Evolutionary conservation across 148 eudicot species (phyloP), one percentile per base, ranked within the genome.

Genomic region (Hydrangea macrophylla): DNA sequence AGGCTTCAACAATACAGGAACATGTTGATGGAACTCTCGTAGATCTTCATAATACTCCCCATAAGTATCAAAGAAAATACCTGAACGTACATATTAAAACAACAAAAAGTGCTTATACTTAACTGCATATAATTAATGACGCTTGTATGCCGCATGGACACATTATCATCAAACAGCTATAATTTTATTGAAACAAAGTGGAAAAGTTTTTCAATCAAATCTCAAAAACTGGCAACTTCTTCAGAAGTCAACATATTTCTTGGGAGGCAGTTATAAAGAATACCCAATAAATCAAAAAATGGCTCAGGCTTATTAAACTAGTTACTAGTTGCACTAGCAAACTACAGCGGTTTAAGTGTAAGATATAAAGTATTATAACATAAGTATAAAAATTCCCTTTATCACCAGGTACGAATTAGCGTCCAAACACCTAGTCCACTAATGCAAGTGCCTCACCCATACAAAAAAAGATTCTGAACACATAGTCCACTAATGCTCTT

Each of bases 1-100:
- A 35, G 92, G 82, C 67, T 86, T 93, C 73, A 93, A 73, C 70
- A 90, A 59, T 59, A 78, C 69, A 17, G 96, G 92, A 72, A 90
- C 96, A 83, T 88, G 89, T 51, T 83, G 90, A 30, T 90, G 98
- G 73, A 93, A 90, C 56, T 90, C 90, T 75, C 92, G 76, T 78
- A 90, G 72, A 81, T 90, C 96, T 75, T 93, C 92, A 70, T 90
- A 85, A 78, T 88, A 88, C 75, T 90, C 92, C 56, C 96, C 90
- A 62, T 88, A 90, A 22, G 98, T 88, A 76, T 90, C 98, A 28
- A 90, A 92, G 71, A 93, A 88, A 70, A 88, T 88, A 54, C 96
- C 96, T 90, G 84, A 56, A 66, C n/a, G n/a, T n/a, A n/a, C 13
- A 65, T n/a, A n/a, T n/a, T n/a, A 55, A 36, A 28, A 28, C 58